These are phyloP conservation scores for Phoma herbarum DNA, from an alignment of 2,329 filamentous ascomycete species.

Conservation along the genomic window DNA sequence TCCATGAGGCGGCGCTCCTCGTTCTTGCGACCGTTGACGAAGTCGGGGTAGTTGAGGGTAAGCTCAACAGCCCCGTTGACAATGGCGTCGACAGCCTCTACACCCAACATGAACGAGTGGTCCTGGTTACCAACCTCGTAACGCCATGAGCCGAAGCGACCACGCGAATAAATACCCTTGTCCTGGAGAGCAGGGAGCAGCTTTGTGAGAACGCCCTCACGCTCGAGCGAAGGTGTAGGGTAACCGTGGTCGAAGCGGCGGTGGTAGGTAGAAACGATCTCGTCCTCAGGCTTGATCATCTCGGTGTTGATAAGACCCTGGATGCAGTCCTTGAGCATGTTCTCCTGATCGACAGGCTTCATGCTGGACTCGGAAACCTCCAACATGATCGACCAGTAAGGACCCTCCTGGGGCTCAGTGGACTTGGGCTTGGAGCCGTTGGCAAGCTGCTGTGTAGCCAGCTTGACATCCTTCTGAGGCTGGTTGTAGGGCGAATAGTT, in stretches of 20 bases:
- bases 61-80: slow-evolving; percentile 89
- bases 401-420: slow-evolving; percentile 79
- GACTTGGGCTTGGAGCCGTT: slow-evolving; percentile 83
- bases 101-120: slow-evolving; percentile 96
- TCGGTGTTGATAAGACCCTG: slow-evolving; percentile 97
- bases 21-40: slow-evolving; percentile 83
- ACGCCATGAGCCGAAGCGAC: slow-evolving; percentile 96
- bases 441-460: slow-evolving; percentile 85
- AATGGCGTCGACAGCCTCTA: slow-evolving; percentile 91
- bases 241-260: slow-evolving; percentile 98
- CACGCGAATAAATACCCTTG: slow-evolving; percentile 92
- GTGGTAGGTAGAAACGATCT: slow-evolving; percentile 98
- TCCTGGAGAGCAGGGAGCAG: slow-evolving; percentile 92
- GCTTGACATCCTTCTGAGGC: slow-evolving; percentile 80
- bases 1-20: slow-evolving; percentile 69
- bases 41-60: slow-evolving; percentile 95
- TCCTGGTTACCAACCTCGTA: slow-evolving; percentile 98
- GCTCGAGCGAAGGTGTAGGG: slow-evolving; percentile 92
- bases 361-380: slow-evolving; percentile 95
- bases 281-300: slow-evolving; percentile 88
- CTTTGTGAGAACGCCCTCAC: slow-evolving; percentile 91
- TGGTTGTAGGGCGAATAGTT: slow-evolving; percentile 99
- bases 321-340: slow-evolving; percentile 88
- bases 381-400: slow-evolving; percentile 99
- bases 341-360: slow-evolving; percentile 91